Percentiles rank a stretch among this genome's conserved stretches.
Evolutionary conservation across 2,329 filamentous ascomycete genomes (phyloP).

Genomic region (Teratosphaeriaceae sp.): DNA sequence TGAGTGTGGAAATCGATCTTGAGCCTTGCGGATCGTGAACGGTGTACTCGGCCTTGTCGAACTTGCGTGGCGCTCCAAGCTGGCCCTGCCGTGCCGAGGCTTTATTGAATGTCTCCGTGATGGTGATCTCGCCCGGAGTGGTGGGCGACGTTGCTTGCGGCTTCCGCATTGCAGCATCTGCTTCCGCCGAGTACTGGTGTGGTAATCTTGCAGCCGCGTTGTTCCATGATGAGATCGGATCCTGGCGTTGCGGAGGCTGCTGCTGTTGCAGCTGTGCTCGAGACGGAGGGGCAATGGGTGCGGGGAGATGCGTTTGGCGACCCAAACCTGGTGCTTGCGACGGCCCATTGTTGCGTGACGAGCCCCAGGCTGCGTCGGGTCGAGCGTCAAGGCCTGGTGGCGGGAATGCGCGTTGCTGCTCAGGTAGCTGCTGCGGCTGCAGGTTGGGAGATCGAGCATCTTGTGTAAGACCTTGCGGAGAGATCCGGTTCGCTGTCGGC

Average conservation of each 20-base stretch:
- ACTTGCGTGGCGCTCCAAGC: slow-evolving; percentile 23
- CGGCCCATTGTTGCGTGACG: slow-evolving; percentile 21
- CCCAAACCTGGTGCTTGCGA: slow-evolving; percentile 25
- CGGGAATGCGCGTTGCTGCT: slow-evolving; percentile 22
- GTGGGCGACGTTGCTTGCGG: slow-evolving; percentile 6
- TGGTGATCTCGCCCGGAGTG: slow-evolving; percentile 13
- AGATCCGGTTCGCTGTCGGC: slow-evolving; percentile 25
- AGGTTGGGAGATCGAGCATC: slow-evolving; percentile 21
- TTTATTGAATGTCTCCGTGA: slow-evolving; percentile 32
- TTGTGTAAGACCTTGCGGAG: slow-evolving; percentile 23
- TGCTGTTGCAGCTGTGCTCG: slow-evolving; percentile 21
- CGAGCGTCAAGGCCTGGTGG: slow-evolving; percentile 24
- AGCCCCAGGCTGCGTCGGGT: slow-evolving; percentile 19
- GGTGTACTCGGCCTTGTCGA: slow-evolving; percentile 22
- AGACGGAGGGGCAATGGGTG: slow-evolving; percentile 31
- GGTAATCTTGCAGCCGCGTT: slow-evolving; percentile 19
- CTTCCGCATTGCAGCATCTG: slow-evolving; percentile 15
- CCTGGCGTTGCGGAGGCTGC: slow-evolving; percentile 11
- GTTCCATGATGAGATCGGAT: slow-evolving; percentile 24
- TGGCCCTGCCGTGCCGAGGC: slow-evolving; percentile 20
- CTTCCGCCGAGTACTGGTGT: slow-evolving; percentile 18
- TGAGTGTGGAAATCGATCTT: slow-evolving; percentile 15
- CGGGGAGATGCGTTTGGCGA: slow-evolving; percentile 25
- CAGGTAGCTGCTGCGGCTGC: slow-evolving; percentile 17
- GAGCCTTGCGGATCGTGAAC: slow-evolving; percentile 25